Conservation (phyloP, 2,329 filamentous ascomycete genomes). For the Aspergillus latus region DNA sequence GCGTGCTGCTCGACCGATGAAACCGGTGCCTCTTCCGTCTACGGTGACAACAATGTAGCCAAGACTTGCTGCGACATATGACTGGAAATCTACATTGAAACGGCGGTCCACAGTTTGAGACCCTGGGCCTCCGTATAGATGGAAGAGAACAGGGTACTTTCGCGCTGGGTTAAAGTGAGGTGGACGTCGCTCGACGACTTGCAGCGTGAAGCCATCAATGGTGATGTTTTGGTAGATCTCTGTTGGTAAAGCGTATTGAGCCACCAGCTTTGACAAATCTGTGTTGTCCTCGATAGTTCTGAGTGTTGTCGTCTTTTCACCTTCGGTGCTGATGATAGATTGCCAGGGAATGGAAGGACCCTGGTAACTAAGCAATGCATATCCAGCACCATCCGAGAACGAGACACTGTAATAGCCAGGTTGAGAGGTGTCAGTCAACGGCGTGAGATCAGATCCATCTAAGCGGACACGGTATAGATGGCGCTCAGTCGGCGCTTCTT, state of each 20-base stretch:
- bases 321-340: constrained; percentile 81
- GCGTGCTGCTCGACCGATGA: constrained; percentile 78
- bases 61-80: constrained; percentile 78
- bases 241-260: constrained; percentile 77
- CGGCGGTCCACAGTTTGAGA: constrained; percentile 81
- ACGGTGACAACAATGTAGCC: constrained; percentile 95
- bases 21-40: constrained; percentile 90
- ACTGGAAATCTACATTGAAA: constrained; percentile 85
- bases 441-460: constrained; percentile 69
- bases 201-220: constrained; percentile 73
- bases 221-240: constrained; percentile 79
- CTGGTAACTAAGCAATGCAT: constrained; percentile 77
- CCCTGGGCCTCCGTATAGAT: constrained; percentile 91
- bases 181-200: constrained; percentile 80
- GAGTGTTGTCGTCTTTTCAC: constrained; percentile 63
- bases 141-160: constrained; percentile 91
- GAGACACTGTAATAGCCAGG: constrained; percentile 79
- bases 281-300: constrained; percentile 77
- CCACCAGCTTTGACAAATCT: constrained; percentile 65
- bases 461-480: constrained; percentile 89
- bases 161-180: constrained; percentile 81
- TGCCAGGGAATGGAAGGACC: constrained; percentile 90
- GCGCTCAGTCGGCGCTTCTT: constrained; percentile 82
- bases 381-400: constrained; percentile 80
- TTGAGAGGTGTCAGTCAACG: constrained; percentile 70